phyloP scores from a whole-genome alignment of 2,329 filamentous ascomycete species.

The Botrytis pseudocinerea region DNA sequence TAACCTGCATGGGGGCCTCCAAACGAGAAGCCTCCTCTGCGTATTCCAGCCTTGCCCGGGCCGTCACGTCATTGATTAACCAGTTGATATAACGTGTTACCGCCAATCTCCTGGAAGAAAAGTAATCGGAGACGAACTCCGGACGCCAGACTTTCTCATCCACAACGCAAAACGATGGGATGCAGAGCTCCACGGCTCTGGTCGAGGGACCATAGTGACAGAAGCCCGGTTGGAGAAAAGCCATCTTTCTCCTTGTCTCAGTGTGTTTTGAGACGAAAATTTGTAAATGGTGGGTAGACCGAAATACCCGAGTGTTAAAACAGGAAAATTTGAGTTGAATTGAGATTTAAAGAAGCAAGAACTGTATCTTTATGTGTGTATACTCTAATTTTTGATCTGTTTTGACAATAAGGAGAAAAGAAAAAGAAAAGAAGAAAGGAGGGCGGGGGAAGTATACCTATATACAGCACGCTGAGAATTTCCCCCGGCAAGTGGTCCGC shows the following conservation, averaged over 20 bases:
- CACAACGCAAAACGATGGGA: slow-evolving; percentile 3
- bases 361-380: not conserved
- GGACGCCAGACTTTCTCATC: not conserved
- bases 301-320: slow-evolving; percentile 13
- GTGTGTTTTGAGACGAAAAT: not conserved
- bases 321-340: not conserved
- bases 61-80: not conserved
- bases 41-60: not conserved
- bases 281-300: not conserved
- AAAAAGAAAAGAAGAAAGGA: not conserved
- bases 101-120: slow-evolving; percentile 1
- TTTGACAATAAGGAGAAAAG: slow-evolving; percentile 5
- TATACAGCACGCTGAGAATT: not conserved
- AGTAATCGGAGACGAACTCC: slow-evolving; percentile 13
- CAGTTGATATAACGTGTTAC: slow-evolving; percentile 7
- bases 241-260: slow-evolving; percentile 9
- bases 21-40: not conserved
- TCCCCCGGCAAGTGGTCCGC: not conserved
- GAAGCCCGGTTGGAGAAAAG: not conserved
- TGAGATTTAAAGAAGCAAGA: not conserved
- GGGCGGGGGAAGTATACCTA: no score
- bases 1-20: not conserved
- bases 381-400: not conserved
- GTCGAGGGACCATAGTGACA: not conserved
- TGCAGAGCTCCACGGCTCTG: not conserved